phyloP scores from a whole-genome alignment of 78 protist species.

The Emiliania huxleyi region DNA sequence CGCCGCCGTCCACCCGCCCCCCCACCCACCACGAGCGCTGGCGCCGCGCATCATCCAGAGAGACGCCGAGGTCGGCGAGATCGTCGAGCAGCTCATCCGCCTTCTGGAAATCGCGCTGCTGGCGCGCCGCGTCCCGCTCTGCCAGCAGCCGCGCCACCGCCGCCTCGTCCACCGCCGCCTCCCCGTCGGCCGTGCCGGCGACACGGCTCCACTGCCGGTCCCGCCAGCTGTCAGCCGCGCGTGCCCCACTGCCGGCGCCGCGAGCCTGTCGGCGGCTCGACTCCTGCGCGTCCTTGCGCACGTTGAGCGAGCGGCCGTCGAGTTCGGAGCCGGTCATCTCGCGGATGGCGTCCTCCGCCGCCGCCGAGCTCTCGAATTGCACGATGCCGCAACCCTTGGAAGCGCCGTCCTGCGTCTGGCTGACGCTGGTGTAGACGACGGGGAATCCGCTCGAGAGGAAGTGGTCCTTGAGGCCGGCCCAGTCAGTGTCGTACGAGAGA shows the following conservation, averaged over 20 bases:
- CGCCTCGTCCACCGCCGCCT: neutral
- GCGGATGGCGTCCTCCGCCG: neutral
- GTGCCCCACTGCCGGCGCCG: no score
- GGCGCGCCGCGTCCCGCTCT: neutral
- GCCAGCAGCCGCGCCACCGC: neutral
- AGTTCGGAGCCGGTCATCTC: neutral
- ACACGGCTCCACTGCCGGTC: neutral
- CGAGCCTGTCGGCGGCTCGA: neutral
- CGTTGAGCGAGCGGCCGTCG: neutral
- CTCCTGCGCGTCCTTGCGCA: neutral
- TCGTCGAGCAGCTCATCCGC: neutral
- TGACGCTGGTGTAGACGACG: neutral
- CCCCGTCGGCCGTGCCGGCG: neutral
- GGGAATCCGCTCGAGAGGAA: neutral
- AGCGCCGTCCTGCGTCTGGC: neutral
- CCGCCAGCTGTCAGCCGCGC: neutral
- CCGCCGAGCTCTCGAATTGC: neutral
- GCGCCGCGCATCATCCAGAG: neutral
- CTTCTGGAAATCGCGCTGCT: neutral
- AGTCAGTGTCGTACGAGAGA: neutral
- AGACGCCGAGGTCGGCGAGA: neutral
- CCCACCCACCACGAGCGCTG: neutral
- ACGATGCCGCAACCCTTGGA: neutral
- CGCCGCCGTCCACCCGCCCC: neutral
- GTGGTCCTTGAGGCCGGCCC: neutral